Conservation (phyloP, 805 yeast species). For the Metschnikowia baotianmanensis region DNA sequence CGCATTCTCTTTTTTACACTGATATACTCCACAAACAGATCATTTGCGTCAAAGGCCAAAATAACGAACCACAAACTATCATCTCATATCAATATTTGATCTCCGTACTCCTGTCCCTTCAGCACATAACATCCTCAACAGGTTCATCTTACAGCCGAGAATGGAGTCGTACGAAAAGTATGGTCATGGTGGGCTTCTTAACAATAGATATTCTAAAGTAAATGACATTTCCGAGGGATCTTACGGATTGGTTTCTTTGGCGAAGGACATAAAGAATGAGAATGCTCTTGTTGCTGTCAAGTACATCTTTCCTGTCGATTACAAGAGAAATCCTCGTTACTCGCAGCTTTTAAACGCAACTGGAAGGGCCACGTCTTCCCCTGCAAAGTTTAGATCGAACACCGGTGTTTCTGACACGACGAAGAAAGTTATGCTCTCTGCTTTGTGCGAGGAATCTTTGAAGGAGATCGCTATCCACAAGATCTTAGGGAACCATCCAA, state of each 20-base stretch:
- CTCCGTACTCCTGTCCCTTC: background rate
- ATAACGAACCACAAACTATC: too few relatives aligned
- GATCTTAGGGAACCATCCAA: constrained; percentile 52
- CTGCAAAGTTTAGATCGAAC: constrained; percentile 31
- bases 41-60: background rate
- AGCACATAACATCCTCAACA: background rate
- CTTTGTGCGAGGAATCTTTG: constrained; percentile 53
- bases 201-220: constrained; percentile 62
- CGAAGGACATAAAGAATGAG: constrained; percentile 57
- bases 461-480: constrained; percentile 67
- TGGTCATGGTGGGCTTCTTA: constrained; percentile 46
- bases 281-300: constrained; percentile 75
- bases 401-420: constrained; percentile 10
- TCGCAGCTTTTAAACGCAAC: constrained; percentile 17
- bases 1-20: background rate
- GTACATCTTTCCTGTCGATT: constrained; percentile 64
- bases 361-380: constrained; percentile 34
- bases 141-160: background rate
- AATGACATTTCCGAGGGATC: constrained; percentile 88
- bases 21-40: background rate
- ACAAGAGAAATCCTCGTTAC: constrained; percentile 25
- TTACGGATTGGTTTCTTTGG: constrained; percentile 87
- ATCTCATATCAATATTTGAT: too few relatives aligned
- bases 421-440: constrained; percentile 28
- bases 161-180: constrained; percentile 43